These are phyloP conservation scores for Candida lessepsii DNA, from an alignment of 805 yeast species.

Conservation along the genomic window DNA sequence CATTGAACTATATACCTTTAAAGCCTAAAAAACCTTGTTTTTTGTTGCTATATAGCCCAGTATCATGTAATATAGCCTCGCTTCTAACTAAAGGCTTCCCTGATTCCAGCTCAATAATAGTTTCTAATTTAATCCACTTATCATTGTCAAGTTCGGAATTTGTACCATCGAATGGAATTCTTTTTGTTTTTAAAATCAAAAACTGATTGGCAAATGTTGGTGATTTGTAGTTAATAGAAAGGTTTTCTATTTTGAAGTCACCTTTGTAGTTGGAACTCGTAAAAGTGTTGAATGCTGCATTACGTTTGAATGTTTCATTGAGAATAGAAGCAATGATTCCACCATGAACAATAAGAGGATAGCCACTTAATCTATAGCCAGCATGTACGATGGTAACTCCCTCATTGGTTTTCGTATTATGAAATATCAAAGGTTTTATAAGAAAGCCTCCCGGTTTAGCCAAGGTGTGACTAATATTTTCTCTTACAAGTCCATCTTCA, in stretches of 20 bases:
- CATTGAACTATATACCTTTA: neutral
- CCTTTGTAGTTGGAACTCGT: constrained; percentile 38
- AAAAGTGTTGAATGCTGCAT: constrained; percentile 40
- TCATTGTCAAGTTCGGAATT: constrained; percentile 12
- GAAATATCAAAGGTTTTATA: constrained; percentile 68
- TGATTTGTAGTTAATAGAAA: constrained; percentile 54
- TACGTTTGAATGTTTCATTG: constrained; percentile 70
- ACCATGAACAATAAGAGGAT: constrained; percentile 85
- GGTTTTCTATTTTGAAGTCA: constrained; percentile 47
- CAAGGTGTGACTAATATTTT: constrained; percentile 48
- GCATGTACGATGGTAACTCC: constrained; percentile 68
- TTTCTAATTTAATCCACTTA: constrained; percentile 43
- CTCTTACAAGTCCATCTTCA: too few species aligned
- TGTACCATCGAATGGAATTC: constrained; percentile 27
- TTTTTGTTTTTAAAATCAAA: constrained; percentile 56
- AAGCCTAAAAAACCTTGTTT: neutral
- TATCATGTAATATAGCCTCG: constrained; percentile 44
- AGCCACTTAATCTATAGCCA: constrained; percentile 80
- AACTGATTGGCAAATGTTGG: constrained; percentile 83
- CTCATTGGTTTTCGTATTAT: constrained; percentile 53
- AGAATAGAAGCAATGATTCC: constrained; percentile 80
- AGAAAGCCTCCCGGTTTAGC: constrained; percentile 77
- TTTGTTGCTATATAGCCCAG: constrained; percentile 19
- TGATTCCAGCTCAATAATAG: constrained; percentile 50
- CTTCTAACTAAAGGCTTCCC: constrained; percentile 61